phyloP scores from a whole-genome alignment of 2,329 filamentous ascomycete species.

The Fusarium verrucosum region DNA sequence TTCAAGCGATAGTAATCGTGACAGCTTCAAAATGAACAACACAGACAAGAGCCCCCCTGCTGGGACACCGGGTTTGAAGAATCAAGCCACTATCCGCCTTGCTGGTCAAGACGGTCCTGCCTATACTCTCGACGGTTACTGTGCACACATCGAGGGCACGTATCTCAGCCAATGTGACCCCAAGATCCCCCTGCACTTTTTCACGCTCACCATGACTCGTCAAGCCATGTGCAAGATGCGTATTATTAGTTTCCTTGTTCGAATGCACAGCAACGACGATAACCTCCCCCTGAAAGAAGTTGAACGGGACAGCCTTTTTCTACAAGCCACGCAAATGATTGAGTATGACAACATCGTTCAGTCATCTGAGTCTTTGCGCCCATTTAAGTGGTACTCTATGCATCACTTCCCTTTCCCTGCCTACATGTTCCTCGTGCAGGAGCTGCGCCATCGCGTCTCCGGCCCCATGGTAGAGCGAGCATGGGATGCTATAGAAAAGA shows the following conservation, averaged over 20 bases:
- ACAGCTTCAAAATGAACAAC: conserved; percentile 45
- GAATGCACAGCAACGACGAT: conserved; percentile 53
- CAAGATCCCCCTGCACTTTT: conserved; percentile 67
- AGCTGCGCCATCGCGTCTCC: conserved; percentile 61
- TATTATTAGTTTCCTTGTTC: conserved; percentile 63
- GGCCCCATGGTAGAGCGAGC: conserved; percentile 67
- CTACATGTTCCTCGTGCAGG: conserved; percentile 68
- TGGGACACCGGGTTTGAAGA: conserved; percentile 35
- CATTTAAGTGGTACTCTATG: conserved; percentile 67
- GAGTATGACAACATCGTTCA: conserved; percentile 68
- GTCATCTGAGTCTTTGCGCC: conserved; percentile 58
- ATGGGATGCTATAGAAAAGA: conserved; percentile 65
- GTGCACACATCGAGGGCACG: conserved; percentile 63
- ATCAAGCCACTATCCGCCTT: conserved; percentile 53
- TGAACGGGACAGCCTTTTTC: conserved; percentile 63
- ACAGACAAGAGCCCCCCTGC: conserved; percentile 43
- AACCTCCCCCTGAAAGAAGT: conserved; percentile 52
- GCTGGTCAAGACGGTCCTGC: conserved; percentile 60
- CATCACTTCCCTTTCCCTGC: conserved; percentile 69
- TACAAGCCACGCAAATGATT: conserved; percentile 65
- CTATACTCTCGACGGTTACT: conserved; percentile 63
- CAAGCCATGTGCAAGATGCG: conserved; percentile 66
- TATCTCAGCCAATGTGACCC: conserved; percentile 67
- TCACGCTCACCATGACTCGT: conserved; percentile 66
- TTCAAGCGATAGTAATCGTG: conserved; percentile 57